A percentile compares a stretch with the other conserved stretches of the same genome.
Evolutionary conservation across 73 alveolate species (phyloP).

Genomic region (Effrenium voratum): DNA sequence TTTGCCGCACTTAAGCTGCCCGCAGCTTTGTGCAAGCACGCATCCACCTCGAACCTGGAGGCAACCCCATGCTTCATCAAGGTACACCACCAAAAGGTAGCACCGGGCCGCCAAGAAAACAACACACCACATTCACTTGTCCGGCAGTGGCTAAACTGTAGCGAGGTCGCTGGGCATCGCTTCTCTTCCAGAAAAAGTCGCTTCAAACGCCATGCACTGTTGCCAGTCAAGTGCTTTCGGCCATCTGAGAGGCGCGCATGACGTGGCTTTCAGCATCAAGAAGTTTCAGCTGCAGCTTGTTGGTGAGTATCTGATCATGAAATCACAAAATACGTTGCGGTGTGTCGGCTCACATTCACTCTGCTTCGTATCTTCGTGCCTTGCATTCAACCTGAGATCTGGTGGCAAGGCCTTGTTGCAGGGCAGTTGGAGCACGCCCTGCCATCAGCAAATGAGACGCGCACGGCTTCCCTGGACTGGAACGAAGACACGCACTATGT

Average conservation of each 20-base stretch:
- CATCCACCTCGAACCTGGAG: slow-evolving; percentile 24
- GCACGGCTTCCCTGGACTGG: slow-evolving; percentile 37
- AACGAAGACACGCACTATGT: slow-evolving; percentile 32
- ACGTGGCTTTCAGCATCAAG: not conserved
- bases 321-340: not conserved
- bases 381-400: too few relatives aligned
- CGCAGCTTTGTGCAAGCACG: slow-evolving; percentile 24
- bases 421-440: too few relatives aligned
- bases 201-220: not conserved
- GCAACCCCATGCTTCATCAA: not conserved
- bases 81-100: not conserved
- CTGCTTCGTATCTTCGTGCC: too few relatives aligned
- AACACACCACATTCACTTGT: not conserved
- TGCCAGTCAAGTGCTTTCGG: not conserved
- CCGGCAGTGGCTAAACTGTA: not conserved
- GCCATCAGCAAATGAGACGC: not conserved
- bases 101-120: slow-evolving; percentile 1
- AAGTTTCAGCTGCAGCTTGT: slow-evolving; percentile 24
- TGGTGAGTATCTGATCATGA: slow-evolving; percentile 18
- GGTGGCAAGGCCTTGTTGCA: too few relatives aligned
- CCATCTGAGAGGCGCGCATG: slow-evolving; percentile 3
- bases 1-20: too few relatives aligned
- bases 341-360: too few relatives aligned
- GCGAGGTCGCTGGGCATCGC: not conserved
- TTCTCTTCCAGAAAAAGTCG: not conserved